phyloP scores from a whole-genome alignment of 805 yeast species.

The Wickerhamiella australiensis region DNA sequence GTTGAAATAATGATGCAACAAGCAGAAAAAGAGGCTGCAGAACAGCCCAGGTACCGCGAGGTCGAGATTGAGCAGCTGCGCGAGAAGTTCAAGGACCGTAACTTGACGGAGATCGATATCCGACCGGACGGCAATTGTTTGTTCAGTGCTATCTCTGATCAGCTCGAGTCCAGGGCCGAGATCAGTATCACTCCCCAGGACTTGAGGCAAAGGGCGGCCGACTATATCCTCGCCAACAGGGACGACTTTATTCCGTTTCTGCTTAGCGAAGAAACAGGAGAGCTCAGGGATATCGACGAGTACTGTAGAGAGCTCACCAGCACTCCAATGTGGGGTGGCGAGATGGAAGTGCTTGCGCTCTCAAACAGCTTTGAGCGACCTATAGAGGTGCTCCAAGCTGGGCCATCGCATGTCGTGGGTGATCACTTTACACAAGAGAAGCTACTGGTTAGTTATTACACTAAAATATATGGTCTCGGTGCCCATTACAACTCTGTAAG shows the following conservation, averaged over 20 bases:
- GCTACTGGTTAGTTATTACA: conserved; percentile 66
- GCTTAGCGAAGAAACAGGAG: conserved; percentile 64
- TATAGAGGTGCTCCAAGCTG: conserved; percentile 66
- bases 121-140: conserved; percentile 91
- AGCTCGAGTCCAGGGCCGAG: conserved; percentile 44
- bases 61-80: conserved; percentile 60
- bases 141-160: conserved; percentile 77
- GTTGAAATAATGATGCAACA: conserved; percentile 48
- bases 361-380: conserved; percentile 60
- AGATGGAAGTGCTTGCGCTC: conserved; percentile 76
- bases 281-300: conserved; percentile 48
- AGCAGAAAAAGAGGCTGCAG: conserved; percentile 58
- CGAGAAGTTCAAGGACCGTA: conserved; percentile 37
- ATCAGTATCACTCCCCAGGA: conserved; percentile 34
- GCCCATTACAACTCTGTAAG: conserved; percentile 82
- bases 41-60: conserved; percentile 52
- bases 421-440: conserved; percentile 42
- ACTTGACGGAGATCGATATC: conserved; percentile 52
- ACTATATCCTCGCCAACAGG: conserved; percentile 49
- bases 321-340: conserved; percentile 97
- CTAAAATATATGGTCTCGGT: conserved; percentile 78
- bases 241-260: conserved; percentile 71
- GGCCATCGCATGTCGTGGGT: conserved; percentile 53
- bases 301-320: conserved; percentile 55
- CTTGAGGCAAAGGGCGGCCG: conserved; percentile 53